Base-by-base conservation (phyloP, 106 monocot genomes). In the Allium cepa region DNA sequence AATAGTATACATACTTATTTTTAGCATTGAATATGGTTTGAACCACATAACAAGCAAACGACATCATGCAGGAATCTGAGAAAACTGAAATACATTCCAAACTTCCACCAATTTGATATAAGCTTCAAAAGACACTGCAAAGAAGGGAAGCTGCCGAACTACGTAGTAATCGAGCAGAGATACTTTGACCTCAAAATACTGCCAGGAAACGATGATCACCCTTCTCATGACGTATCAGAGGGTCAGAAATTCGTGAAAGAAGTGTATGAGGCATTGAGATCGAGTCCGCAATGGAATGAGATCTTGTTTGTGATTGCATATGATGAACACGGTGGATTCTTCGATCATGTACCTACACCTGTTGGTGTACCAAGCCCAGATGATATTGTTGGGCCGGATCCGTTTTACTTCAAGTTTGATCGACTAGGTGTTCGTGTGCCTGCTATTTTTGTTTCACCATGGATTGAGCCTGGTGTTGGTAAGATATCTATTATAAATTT, bases 261-360 rank as follows among this genome's bases (percentile, higher is more conserved):
- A 66, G 86, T 96, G 27, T 96, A 96, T 72, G 91, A 96, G 78
- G 91, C 95, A 8, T 78, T 96, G 49, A 71, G 95, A 8, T 88
- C 88, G 10, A 82, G 88, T 61, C 96, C 88, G 0, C 91, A 92
- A 72, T 96, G 96, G 96, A 80, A 96, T 22, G 78, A 96, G 76
- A 82, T 88, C 46, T 56, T 96, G 56, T 77, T 96, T 60, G 52
- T 96, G 59, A 75, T 92, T 72, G 88, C 78, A 68, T 96, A 92
- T 64, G 96, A 96, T 65, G 92, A 96, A 71, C 96, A 96, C 55
- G 96, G 92, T 7, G 96, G 96, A 3, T 96, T 96, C 84, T 96
- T 73, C 59, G 96, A 96, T 66, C 96, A 96, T 66, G 91, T 96
- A 9, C 84, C 88, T 5, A 73, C 94, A 0, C 88, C 87, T 0